phyloP scores from a whole-genome alignment of 164 flowering plant species.

The Magnolia changhungtana region DNA sequence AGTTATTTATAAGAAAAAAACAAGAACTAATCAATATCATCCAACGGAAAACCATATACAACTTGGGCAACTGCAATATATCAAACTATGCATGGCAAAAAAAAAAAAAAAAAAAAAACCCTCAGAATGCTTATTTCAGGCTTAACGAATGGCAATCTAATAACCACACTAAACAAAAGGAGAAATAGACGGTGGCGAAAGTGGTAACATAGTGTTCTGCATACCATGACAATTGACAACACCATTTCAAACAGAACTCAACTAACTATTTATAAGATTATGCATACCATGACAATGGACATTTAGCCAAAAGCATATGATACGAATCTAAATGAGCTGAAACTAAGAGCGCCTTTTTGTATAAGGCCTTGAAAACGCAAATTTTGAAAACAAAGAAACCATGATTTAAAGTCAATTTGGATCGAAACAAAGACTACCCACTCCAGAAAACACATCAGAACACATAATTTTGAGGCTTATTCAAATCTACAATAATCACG shows the following conservation, averaged over 20 bases:
- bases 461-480: background rate
- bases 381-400: background rate
- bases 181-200: too few relatives aligned
- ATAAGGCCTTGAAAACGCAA: background rate
- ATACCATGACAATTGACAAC: too few relatives aligned
- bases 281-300: too few relatives aligned
- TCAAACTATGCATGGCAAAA: too few relatives aligned
- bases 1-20: background rate
- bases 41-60: background rate
- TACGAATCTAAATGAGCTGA: background rate
- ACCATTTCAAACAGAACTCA: too few relatives aligned
- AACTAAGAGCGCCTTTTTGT: background rate
- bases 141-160: too few relatives aligned
- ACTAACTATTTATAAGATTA: too few relatives aligned
- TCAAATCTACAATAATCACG: background rate
- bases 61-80: too few relatives aligned
- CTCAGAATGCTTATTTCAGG: too few relatives aligned
- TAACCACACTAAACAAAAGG: too few relatives aligned
- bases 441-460: background rate
- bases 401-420: background rate
- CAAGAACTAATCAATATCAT: background rate
- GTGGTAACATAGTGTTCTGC: too few relatives aligned
- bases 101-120: too few relatives aligned
- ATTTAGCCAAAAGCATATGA: background rate
- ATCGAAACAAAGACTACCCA: background rate